Evolutionary conservation across 2,329 filamentous ascomycete species (phyloP).

Genomic region (Coniochaeta pulveracea): DNA sequence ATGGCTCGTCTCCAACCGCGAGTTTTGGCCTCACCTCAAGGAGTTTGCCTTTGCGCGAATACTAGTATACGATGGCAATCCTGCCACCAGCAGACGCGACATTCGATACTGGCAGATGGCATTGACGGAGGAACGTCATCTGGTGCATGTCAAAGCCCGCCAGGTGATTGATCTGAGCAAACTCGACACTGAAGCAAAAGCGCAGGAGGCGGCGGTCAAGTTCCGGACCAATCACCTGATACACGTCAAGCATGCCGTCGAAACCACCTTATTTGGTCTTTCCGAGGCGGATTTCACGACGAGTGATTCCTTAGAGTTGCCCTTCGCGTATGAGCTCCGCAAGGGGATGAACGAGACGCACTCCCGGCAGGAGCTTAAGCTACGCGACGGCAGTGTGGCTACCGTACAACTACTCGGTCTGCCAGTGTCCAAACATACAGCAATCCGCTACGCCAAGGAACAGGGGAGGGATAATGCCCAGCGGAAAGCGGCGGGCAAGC

Average conservation of each 20-base stretch:
- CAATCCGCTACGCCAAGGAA: neutral
- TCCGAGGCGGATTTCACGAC: neutral
- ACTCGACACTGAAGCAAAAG: neutral
- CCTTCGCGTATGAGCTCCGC: neutral
- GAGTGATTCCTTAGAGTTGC: neutral
- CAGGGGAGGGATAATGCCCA: neutral
- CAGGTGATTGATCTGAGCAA: neutral
- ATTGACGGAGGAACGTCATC: neutral
- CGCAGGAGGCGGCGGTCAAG: neutral
- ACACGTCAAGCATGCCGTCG: neutral
- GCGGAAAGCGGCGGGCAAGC: constrained; percentile 1
- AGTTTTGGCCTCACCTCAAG: neutral
- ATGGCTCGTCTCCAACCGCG: no score
- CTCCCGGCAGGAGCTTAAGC: neutral
- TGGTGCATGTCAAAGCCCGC: neutral
- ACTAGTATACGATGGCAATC: constrained; percentile 2
- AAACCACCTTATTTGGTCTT: neutral
- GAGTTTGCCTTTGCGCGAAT: neutral
- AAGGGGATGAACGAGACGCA: neutral
- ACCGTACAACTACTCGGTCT: constrained; percentile 1
- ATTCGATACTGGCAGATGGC: neutral
- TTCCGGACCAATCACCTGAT: neutral
- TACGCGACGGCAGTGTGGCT: neutral
- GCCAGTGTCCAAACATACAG: neutral
- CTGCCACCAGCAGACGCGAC: neutral